phyloP scores from a whole-genome alignment of 345 rosid genomes.

The Heritiera fomes region DNA sequence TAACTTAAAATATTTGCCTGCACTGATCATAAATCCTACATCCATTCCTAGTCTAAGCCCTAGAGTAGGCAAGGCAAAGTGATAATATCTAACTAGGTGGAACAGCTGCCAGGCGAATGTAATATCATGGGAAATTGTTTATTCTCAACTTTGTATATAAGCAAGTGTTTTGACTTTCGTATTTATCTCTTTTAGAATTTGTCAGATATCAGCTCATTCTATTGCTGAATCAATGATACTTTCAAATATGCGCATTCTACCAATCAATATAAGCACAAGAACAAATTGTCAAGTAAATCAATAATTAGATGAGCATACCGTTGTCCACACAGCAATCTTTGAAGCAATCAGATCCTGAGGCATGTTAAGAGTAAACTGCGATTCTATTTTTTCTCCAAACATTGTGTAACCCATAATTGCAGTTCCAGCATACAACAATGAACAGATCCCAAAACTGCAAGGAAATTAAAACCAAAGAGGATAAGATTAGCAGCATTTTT shows the following conservation, averaged over 20 bases:
- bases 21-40: no score
- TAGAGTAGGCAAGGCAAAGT: not conserved
- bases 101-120: not conserved
- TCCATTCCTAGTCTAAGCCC: not conserved
- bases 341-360: constrained; percentile 79
- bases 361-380: constrained; percentile 93
- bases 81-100: not conserved
- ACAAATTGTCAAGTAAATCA: not conserved
- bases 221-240: not conserved
- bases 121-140: not conserved
- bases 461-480: not conserved
- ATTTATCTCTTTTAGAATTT: no score
- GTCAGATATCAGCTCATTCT: not conserved
- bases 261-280: not conserved
- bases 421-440: constrained; percentile 75
- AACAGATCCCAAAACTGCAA: constrained; percentile 71
- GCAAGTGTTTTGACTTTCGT: not conserved
- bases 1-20: no score
- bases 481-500: not conserved
- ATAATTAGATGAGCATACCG: constrained; percentile 42
- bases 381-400: constrained; percentile 73
- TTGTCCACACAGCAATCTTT: constrained; percentile 92
- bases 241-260: not conserved
- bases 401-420: constrained; percentile 87
- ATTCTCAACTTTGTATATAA: not conserved